These are phyloP conservation scores for maize (Zea mays) DNA, from an alignment of 176 grass and related monocot genomes.

Conservation along the genomic window Zm-B73-REFERENCE-NAM-5.0 NC_050102.1:180167001-180167500, in stretches of 20 bases:
- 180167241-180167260: constrained; percentile 71
- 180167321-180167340: constrained; percentile 84
- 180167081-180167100: neutral
- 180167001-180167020: too few relatives aligned
- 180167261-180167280: constrained; percentile 82
- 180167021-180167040: neutral
- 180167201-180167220: neutral
- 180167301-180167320: constrained; percentile 92
- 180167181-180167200: neutral
- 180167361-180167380: constrained; percentile 66
- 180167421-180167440: constrained; percentile 28
- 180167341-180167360: constrained; percentile 92
- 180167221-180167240: neutral
- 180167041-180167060: neutral
- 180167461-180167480: constrained; percentile 22
- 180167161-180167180: neutral
- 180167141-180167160: neutral
- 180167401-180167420: neutral
- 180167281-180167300: constrained; percentile 95
- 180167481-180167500: constrained; percentile 30
- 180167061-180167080: constrained; percentile 28
- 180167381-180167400: neutral
- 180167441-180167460: constrained; percentile 10
- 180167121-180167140: constrained; percentile 9
- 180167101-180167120: neutral